Evolutionary conservation across 1,284 basidiomycete genomes (phyloP).

Genomic region (Fomitopsis schrenkii): DNA sequence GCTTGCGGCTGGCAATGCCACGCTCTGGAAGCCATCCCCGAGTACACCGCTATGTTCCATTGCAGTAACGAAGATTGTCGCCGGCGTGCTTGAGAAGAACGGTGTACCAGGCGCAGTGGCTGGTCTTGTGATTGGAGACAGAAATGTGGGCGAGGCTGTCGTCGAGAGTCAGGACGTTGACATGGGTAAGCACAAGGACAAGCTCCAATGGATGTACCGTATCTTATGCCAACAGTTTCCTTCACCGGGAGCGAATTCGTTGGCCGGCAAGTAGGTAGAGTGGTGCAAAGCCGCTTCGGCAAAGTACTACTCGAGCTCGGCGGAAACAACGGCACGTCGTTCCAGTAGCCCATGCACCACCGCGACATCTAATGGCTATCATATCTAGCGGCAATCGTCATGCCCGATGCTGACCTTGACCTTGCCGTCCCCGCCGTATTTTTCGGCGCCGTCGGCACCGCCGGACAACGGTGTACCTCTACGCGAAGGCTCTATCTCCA

Average conservation of each 20-base stretch:
- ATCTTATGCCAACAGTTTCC: constrained; percentile 49
- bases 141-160: constrained; percentile 75
- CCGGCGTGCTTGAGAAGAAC: constrained; percentile 78
- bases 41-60: constrained; percentile 87
- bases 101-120: constrained; percentile 82
- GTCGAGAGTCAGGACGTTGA: constrained; percentile 74
- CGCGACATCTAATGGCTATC: background rate
- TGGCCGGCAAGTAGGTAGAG: constrained; percentile 79
- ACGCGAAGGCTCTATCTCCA: constrained; percentile 91
- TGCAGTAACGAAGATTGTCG: constrained; percentile 83
- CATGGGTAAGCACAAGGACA: constrained; percentile 49
- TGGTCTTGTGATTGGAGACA: constrained; percentile 79
- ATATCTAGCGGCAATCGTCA: constrained; percentile 75
- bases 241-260: constrained; percentile 93
- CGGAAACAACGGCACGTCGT: constrained; percentile 83
- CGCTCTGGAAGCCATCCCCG: constrained; percentile 93
- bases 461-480: constrained; percentile 93
- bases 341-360: background rate
- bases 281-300: constrained; percentile 78
- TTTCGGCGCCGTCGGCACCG: constrained; percentile 93
- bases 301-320: constrained; percentile 89
- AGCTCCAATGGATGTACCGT: background rate
- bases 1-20: constrained; percentile 88
- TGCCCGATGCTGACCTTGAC: constrained; percentile 89
- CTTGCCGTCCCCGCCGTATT: constrained; percentile 87